These are phyloP conservation scores for Neostapfia colusana DNA, from an alignment of 176 grass and related monocot genomes.

Conservation along the genomic window DNA sequence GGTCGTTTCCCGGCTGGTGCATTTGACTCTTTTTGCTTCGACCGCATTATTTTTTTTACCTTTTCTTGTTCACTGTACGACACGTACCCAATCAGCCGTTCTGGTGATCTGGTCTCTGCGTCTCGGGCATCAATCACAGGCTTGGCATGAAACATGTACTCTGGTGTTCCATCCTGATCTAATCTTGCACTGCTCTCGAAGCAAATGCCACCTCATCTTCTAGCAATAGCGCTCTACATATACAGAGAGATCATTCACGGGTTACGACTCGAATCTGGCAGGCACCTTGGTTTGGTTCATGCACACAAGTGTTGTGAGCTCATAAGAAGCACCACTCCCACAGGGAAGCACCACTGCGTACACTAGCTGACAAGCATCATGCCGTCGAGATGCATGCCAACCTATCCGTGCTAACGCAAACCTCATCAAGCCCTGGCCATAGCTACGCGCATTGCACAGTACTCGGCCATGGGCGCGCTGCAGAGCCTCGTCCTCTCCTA, in stretches of 20 bases:
- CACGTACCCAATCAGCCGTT: no score
- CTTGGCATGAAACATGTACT: no score
- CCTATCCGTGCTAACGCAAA: neutral
- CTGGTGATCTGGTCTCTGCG: no score
- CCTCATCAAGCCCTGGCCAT: neutral
- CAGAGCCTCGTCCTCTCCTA: slow-evolving; percentile 39
- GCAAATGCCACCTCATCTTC: neutral
- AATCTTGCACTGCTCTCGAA: neutral
- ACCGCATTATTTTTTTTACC: no score
- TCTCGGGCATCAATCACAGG: no score
- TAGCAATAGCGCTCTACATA: neutral
- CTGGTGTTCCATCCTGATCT: neutral
- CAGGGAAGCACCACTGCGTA: neutral
- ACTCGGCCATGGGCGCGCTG: slow-evolving; percentile 8
- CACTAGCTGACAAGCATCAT: neutral
- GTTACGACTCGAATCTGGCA: neutral
- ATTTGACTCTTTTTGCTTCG: neutral
- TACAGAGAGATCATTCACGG: neutral
- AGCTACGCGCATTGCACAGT: neutral
- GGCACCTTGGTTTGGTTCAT: neutral
- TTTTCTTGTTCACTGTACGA: no score
- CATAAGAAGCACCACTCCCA: neutral
- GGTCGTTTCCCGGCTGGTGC: slow-evolving; percentile 61
- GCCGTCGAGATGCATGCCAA: slow-evolving; percentile 22
- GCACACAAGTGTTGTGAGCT: neutral